A percentile compares a stretch with the other conserved stretches of the same genome.
Evolutionary conservation across 2,329 filamentous ascomycete species (phyloP).

Genomic region (Trichoderma breve): DNA sequence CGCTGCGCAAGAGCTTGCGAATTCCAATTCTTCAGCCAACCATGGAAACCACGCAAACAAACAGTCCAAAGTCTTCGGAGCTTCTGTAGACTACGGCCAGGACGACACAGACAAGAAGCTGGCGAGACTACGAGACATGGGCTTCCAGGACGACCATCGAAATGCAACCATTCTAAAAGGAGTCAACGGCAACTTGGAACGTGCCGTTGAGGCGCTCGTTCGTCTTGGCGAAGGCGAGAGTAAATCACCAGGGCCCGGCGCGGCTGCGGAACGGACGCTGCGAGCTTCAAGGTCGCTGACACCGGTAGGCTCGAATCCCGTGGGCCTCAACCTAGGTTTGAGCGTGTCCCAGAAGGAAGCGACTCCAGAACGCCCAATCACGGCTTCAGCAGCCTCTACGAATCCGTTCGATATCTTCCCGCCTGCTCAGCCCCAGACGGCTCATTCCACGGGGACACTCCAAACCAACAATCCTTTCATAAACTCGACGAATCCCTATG

Average conservation of each 20-base stretch:
- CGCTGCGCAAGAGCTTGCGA: constrained; percentile 26
- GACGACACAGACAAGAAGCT: constrained; percentile 75
- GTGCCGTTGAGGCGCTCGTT: constrained; percentile 79
- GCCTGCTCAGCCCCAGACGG: constrained; percentile 57
- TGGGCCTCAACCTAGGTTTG: constrained; percentile 34
- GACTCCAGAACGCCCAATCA: constrained; percentile 36
- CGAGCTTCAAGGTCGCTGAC: constrained; percentile 55
- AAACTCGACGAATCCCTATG: constrained; percentile 69
- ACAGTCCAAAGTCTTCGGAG: constrained; percentile 66
- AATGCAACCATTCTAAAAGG: constrained; percentile 81
- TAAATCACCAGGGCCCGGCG: constrained; percentile 36
- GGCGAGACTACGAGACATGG: constrained; percentile 79
- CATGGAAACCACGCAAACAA: constrained; percentile 55
- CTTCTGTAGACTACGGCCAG: constrained; percentile 54
- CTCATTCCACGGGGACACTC: constrained; percentile 62
- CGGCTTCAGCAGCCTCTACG: constrained; percentile 50
- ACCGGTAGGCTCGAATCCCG: constrained; percentile 44
- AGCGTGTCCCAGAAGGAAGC: constrained; percentile 32
- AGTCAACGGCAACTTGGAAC: constrained; percentile 80
- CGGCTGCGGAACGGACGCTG: constrained; percentile 45
- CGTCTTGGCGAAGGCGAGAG: constrained; percentile 71
- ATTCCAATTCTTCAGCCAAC: constrained; percentile 37
- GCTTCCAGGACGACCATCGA: constrained; percentile 78
- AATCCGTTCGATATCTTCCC: constrained; percentile 67
- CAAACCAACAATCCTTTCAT: constrained; percentile 56